These are phyloP conservation scores for Solanum lignicaule DNA, from an alignment of 257 asterid genomes.

Conservation along the genomic window DNA sequence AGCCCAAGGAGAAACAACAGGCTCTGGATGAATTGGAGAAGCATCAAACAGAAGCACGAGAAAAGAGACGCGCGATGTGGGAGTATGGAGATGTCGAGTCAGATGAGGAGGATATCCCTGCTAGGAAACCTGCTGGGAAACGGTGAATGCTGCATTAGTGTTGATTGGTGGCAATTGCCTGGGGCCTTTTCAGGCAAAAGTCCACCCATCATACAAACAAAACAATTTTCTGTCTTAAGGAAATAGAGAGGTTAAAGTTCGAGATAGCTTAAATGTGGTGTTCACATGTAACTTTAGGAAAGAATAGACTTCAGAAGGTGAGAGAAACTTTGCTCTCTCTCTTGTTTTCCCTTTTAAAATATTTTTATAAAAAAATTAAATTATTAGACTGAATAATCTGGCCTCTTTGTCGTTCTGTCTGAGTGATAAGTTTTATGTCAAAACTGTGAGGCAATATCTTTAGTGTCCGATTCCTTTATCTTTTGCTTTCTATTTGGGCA, in stretches of 20 bases:
- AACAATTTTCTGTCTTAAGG: not conserved
- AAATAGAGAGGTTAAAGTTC: not conserved
- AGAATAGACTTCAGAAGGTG: not conserved
- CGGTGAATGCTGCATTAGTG: constrained; percentile 22
- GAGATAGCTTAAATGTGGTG: not conserved
- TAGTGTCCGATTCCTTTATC: not conserved
- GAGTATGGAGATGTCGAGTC: constrained; percentile 94
- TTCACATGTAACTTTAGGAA: not conserved
- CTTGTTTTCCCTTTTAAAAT: not conserved
- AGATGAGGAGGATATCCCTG: constrained; percentile 81
- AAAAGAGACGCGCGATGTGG: constrained; percentile 80
- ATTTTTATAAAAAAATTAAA: not conserved
- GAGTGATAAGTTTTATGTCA: not conserved
- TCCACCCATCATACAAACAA: not conserved
- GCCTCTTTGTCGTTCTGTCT: not conserved
- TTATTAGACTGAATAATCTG: not conserved
- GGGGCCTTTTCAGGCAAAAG: not conserved
- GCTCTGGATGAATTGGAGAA: constrained; percentile 68
- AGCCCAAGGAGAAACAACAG: constrained; percentile 30
- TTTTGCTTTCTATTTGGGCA: not conserved
- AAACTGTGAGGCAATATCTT: not conserved
- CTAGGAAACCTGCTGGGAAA: constrained; percentile 73
- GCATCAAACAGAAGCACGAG: constrained; percentile 66
- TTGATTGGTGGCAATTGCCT: not conserved
- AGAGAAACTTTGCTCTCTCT: not conserved